Conservation (phyloP, 495 filamentous ascomycete species). For the Daldinia bambusicola region DNA sequence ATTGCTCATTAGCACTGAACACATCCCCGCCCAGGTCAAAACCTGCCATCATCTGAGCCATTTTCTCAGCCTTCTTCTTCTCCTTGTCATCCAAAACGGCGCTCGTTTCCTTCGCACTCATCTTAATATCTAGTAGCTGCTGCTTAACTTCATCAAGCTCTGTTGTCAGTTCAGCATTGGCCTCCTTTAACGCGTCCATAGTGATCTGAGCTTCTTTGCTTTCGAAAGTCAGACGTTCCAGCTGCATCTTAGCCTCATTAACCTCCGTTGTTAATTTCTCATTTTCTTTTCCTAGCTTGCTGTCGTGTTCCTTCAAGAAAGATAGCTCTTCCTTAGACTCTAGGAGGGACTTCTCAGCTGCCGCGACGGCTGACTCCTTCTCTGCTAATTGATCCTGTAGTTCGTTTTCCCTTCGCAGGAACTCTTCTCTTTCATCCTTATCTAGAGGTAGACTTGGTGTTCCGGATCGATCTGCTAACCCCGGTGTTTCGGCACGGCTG, state of each 20-base stretch:
- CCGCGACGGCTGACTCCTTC: slow-evolving; percentile 82
- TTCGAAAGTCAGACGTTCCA: slow-evolving; percentile 94
- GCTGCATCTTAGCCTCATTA: slow-evolving; percentile 93
- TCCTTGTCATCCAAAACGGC: slow-evolving; percentile 94
- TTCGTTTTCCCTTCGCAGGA: slow-evolving; percentile 93
- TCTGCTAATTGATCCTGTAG: slow-evolving; percentile 95
- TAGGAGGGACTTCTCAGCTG: slow-evolving; percentile 78
- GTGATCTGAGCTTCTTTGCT: slow-evolving; percentile 96
- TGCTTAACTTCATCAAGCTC: slow-evolving; percentile 97
- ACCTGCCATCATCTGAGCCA: slow-evolving; percentile 99
- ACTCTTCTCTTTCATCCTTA: slow-evolving; percentile 97
- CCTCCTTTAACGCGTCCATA: slow-evolving; percentile 96
- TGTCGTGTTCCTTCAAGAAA: slow-evolving; percentile 82
- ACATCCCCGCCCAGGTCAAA: slow-evolving; percentile 92
- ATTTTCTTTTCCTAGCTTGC: slow-evolving; percentile 83
- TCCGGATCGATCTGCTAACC: slow-evolving; percentile 75
- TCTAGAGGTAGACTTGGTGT: slow-evolving; percentile 90
- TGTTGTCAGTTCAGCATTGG: slow-evolving; percentile 87
- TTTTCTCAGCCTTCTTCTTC: slow-evolving; percentile 96
- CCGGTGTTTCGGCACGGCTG: slow-evolving; percentile 78
- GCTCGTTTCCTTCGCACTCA: slow-evolving; percentile 92
- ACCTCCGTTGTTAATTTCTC: slow-evolving; percentile 84
- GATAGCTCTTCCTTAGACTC: slow-evolving; percentile 85
- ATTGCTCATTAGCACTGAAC: slow-evolving; percentile 89
- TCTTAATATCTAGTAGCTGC: slow-evolving; percentile 92